These are phyloP conservation scores for Fusarium piperis DNA, from an alignment of 2,329 filamentous ascomycete genomes.

Conservation along the genomic window DNA sequence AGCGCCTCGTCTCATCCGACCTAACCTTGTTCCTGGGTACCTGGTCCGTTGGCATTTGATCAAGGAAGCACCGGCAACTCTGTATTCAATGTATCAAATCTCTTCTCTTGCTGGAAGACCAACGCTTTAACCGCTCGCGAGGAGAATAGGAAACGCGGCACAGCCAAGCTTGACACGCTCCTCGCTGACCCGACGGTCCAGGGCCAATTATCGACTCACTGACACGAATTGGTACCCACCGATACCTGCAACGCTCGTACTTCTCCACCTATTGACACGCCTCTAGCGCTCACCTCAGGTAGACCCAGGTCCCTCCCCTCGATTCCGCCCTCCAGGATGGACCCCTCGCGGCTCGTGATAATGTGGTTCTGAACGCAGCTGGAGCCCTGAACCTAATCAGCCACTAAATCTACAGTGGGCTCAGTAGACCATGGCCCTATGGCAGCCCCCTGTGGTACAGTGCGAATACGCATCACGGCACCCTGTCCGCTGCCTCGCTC, in stretches of 20 bases:
- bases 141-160: neutral
- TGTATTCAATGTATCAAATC: neutral
- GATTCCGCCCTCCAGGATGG: conserved; percentile 9
- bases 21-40: conserved; percentile 37
- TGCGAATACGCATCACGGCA: conserved; percentile 17
- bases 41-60: conserved; percentile 23
- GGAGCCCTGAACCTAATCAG: conserved; percentile 18
- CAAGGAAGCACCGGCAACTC: neutral
- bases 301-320: conserved; percentile 35
- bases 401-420: conserved; percentile 33
- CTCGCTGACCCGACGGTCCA: neutral
- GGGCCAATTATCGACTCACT: conserved; percentile 12
- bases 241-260: conserved; percentile 16
- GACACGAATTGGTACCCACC: conserved; percentile 24
- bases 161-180: neutral
- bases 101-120: neutral
- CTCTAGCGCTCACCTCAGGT: conserved; percentile 36
- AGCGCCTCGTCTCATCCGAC: conserved; percentile 37
- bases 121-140: neutral
- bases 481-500: conserved; percentile 8
- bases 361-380: neutral
- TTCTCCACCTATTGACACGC: conserved; percentile 32
- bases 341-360: conserved; percentile 19
- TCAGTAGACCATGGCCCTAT: conserved; percentile 21
- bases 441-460: conserved; percentile 33